phyloP scores from a whole-genome alignment of 768 basidiomycete species.

The Cystofilobasidium ferigula region DNA sequence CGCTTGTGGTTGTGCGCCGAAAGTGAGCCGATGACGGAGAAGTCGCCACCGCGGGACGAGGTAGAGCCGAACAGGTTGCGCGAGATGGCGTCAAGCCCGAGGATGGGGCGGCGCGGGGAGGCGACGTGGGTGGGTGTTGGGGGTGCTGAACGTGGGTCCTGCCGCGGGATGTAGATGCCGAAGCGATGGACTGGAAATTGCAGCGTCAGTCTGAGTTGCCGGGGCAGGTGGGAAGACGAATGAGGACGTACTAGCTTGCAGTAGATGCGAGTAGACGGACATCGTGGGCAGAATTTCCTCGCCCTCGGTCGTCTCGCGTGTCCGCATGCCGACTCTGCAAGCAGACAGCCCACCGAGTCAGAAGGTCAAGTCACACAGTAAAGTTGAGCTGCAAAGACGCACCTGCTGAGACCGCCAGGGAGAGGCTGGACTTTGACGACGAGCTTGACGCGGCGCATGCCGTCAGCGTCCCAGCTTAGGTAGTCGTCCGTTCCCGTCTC shows the following conservation, averaged over 20 bases:
- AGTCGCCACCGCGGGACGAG: slow-evolving; percentile 53
- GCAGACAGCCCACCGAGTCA: neutral
- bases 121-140: slow-evolving; percentile 70
- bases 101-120: slow-evolving; percentile 58
- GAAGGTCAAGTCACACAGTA: neutral
- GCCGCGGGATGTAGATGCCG: slow-evolving; percentile 69
- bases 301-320: slow-evolving; percentile 62
- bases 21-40: slow-evolving; percentile 32
- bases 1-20: slow-evolving; percentile 58
- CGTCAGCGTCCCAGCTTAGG: slow-evolving; percentile 41
- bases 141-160: slow-evolving; percentile 53
- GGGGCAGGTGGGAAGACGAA: neutral
- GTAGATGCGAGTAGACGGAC: slow-evolving; percentile 60
- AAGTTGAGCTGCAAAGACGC: too few species aligned
- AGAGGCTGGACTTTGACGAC: slow-evolving; percentile 71
- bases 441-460: slow-evolving; percentile 40
- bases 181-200: slow-evolving; percentile 71
- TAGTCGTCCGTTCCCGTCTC: slow-evolving; percentile 43
- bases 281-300: slow-evolving; percentile 73
- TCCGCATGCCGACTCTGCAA: slow-evolving; percentile 44
- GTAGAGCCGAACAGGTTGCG: slow-evolving; percentile 69
- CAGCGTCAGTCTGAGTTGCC: too few species aligned
- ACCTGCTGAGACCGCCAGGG: slow-evolving; percentile 65
- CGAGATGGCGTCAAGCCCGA: slow-evolving; percentile 79
- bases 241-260: slow-evolving; percentile 61